Evolutionary conservation across 371 early-diverging fungal genomes (phyloP).

Genomic region (Mucor saturninus): DNA sequence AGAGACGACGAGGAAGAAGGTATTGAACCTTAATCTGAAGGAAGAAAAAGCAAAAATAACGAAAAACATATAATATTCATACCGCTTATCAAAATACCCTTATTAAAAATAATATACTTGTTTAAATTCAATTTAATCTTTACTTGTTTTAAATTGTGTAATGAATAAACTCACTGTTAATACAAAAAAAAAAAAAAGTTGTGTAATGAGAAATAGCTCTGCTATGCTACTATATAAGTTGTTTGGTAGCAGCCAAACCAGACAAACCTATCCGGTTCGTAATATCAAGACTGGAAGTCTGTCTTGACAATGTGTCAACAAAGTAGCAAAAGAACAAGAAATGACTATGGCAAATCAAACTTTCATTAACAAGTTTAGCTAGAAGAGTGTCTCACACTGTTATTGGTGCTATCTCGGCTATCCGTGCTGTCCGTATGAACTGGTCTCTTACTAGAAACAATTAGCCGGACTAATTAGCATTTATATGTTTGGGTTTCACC

Average conservation of each 20-base stretch:
- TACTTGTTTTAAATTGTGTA: constrained; percentile 13
- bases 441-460: too few species aligned
- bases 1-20: constrained; percentile 8
- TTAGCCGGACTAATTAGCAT: too few species aligned
- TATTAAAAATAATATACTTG: constrained; percentile 9
- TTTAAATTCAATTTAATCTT: constrained; percentile 14
- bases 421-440: too few species aligned
- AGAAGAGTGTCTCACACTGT: too few species aligned
- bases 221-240: constrained; percentile 14
- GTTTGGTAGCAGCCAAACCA: constrained; percentile 18
- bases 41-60: constrained; percentile 22
- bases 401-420: too few species aligned
- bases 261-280: constrained; percentile 15
- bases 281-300: constrained; percentile 19
- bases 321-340: constrained; percentile 23
- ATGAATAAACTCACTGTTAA: too few species aligned
- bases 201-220: constrained; percentile 15
- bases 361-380: constrained; percentile 11
- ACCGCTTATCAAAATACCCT: constrained; percentile 23
- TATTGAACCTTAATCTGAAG: constrained; percentile 15
- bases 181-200: not conserved
- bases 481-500: too few species aligned
- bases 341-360: constrained; percentile 21
- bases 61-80: constrained; percentile 23
- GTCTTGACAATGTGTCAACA: constrained; percentile 21